Evolutionary conservation across 2,329 filamentous ascomycete genomes (phyloP).

Genomic region (Colletotrichum graminicola): DNA sequence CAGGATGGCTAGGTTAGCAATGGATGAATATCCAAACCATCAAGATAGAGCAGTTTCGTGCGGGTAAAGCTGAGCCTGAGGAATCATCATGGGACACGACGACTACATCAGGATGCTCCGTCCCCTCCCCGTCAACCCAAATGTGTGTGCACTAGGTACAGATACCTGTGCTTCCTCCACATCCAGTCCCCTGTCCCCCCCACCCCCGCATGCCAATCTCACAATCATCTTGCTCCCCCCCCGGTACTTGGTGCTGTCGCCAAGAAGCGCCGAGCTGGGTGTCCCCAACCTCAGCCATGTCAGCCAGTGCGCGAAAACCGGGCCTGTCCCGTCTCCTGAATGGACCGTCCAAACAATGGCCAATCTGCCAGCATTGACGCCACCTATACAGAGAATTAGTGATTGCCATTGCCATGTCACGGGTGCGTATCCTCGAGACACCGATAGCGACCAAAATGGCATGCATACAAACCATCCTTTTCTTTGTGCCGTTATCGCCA

Average conservation of each 20-base stretch:
- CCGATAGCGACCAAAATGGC: neutral
- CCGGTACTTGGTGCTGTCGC: conserved; percentile 14
- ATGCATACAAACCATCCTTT: neutral
- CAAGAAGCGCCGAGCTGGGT: conserved; percentile 31
- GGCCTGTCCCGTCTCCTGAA: neutral
- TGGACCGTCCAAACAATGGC: neutral
- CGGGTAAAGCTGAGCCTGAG: conserved; percentile 5
- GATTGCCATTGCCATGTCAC: neutral
- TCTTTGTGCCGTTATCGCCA: neutral
- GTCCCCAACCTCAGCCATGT: conserved; percentile 18
- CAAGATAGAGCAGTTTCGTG: conserved; percentile 10
- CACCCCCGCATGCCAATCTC: conserved; percentile 34
- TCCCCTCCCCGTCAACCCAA: conserved; percentile 7
- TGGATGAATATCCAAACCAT: neutral
- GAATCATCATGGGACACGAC: conserved; percentile 30
- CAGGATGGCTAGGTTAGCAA: neutral
- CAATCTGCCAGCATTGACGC: neutral
- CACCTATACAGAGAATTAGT: neutral
- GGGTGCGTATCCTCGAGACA: neutral
- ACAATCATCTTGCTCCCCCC: neutral
- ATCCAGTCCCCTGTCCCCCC: conserved; percentile 13
- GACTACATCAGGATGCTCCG: neutral
- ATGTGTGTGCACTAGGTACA: neutral
- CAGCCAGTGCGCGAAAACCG: conserved; percentile 20
- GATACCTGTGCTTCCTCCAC: conserved; percentile 21